Conservation (phyloP, 352 stramenopile species). For the Thalassiosira hispida region DNA sequence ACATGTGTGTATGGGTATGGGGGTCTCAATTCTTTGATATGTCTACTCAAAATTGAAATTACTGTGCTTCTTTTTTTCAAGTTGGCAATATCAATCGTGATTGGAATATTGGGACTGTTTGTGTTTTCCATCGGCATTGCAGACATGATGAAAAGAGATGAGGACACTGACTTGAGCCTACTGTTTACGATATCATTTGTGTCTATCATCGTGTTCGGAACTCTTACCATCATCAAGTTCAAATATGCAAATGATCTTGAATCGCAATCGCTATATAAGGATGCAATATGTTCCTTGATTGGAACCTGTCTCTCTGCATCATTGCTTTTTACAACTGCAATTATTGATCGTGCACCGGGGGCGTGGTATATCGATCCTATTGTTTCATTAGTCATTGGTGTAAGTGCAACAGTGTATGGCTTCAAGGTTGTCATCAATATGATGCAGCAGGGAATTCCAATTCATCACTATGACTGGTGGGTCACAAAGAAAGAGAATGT, state of each 20-base stretch:
- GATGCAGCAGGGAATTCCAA: conserved; percentile 31
- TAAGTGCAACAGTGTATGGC: conserved; percentile 61
- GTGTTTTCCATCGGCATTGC: conserved; percentile 50
- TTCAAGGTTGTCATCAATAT: conserved; percentile 42
- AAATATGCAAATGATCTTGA: conserved; percentile 60
- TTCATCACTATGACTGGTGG: conserved; percentile 39
- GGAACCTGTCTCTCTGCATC: conserved; percentile 62
- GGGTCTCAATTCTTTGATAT: too few species aligned
- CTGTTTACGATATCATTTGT: conserved; percentile 59
- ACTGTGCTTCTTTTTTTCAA: not conserved
- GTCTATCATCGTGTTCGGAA: conserved; percentile 65
- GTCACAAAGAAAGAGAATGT: conserved; percentile 4
- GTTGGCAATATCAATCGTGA: conserved; percentile 69
- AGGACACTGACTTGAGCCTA: conserved; percentile 38
- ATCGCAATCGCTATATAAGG: conserved; percentile 66
- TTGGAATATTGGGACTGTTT: conserved; percentile 66
- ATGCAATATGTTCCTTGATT: conserved; percentile 78
- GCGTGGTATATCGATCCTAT: conserved; percentile 74
- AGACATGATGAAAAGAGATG: conserved; percentile 54
- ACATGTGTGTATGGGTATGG: too few species aligned
- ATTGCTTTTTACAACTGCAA: conserved; percentile 66
- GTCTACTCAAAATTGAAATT: not conserved
- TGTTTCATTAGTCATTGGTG: conserved; percentile 63
- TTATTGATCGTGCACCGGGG: conserved; percentile 52
- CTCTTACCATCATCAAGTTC: conserved; percentile 70